phyloP scores from a whole-genome alignment of 768 basidiomycete species.

The Phylloporus scabripes region DNA sequence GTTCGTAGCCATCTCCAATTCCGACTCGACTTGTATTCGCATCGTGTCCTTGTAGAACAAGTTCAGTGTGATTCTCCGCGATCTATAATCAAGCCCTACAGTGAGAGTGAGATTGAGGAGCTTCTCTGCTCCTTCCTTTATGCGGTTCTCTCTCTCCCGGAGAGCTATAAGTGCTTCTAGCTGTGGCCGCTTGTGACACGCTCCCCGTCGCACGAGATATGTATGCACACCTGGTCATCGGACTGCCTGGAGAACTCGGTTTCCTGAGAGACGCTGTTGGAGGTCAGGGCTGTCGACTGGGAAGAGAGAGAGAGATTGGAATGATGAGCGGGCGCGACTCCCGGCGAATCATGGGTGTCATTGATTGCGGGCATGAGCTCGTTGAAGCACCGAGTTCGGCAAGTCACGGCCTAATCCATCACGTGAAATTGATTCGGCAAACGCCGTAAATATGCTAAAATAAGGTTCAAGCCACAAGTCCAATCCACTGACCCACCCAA shows the following conservation, averaged over 20 bases:
- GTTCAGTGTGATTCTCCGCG: slow-evolving; percentile 8
- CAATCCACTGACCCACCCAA: slow-evolving; percentile 45
- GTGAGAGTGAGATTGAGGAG: slow-evolving; percentile 64
- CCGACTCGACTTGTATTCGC: slow-evolving; percentile 66
- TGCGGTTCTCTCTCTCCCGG: slow-evolving; percentile 70
- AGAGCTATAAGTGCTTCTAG: slow-evolving; percentile 61
- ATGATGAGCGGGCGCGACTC: slow-evolving; percentile 16
- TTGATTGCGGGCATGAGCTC: slow-evolving; percentile 26
- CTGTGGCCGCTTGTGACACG: slow-evolving; percentile 33
- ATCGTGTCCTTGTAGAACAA: slow-evolving; percentile 47
- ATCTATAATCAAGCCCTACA: slow-evolving; percentile 29
- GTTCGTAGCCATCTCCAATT: slow-evolving; percentile 67
- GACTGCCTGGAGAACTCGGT: slow-evolving; percentile 15
- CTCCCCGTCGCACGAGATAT: background rate
- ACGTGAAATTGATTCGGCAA: slow-evolving; percentile 14
- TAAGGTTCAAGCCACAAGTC: slow-evolving; percentile 31
- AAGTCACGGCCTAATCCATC: background rate
- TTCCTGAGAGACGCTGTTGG: slow-evolving; percentile 22
- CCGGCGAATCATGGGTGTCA: slow-evolving; percentile 25
- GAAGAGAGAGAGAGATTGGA: slow-evolving; percentile 28
- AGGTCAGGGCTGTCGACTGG: slow-evolving; percentile 25
- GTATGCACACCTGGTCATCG: slow-evolving; percentile 29
- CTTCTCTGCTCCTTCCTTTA: slow-evolving; percentile 91
- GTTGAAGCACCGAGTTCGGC: background rate
- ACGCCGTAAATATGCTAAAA: slow-evolving; percentile 25